A percentile compares a stretch with the other conserved stretches of the same genome.
These are phyloP conservation scores for Perkinsus chesapeaki DNA, from an alignment of 169 alveolate species.

Conservation along the genomic window DNA sequence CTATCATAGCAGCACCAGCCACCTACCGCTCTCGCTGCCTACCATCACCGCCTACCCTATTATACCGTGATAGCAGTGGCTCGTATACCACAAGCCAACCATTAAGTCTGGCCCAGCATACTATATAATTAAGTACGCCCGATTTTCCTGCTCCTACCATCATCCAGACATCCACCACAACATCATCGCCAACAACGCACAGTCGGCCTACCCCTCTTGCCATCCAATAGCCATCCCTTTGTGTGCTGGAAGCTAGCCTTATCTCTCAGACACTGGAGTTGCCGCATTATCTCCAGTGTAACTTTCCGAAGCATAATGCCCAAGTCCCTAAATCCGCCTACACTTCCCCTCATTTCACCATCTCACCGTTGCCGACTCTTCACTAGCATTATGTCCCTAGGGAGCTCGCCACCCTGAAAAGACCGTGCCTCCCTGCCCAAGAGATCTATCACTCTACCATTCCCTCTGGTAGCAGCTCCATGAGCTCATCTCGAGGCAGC, in stretches of 20 bases:
- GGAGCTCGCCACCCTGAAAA: slow-evolving; percentile 11
- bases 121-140: slow-evolving; percentile 20
- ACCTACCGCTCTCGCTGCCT: neutral
- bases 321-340: slow-evolving; percentile 7
- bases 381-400: slow-evolving; percentile 12
- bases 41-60: neutral
- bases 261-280: slow-evolving; percentile 8
- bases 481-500: slow-evolving; percentile 14
- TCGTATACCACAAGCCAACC: slow-evolving; percentile 39
- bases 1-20: neutral
- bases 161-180: neutral
- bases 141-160: neutral
- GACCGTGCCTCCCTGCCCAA: neutral
- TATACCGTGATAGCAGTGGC: slow-evolving; percentile 22
- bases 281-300: slow-evolving; percentile 17
- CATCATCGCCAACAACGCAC: slow-evolving; percentile 17
- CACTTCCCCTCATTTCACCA: neutral
- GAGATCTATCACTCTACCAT: neutral
- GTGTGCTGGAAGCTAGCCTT: neutral
- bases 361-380: neutral
- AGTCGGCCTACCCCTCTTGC: slow-evolving; percentile 34
- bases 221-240: slow-evolving; percentile 31
- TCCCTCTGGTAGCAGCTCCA: slow-evolving; percentile 33
- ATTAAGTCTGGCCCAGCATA: slow-evolving; percentile 26
- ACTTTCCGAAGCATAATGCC: slow-evolving; percentile 27